phyloP scores from a whole-genome alignment of 1,284 basidiomycete species.

The Trichosporon inkin region DNA sequence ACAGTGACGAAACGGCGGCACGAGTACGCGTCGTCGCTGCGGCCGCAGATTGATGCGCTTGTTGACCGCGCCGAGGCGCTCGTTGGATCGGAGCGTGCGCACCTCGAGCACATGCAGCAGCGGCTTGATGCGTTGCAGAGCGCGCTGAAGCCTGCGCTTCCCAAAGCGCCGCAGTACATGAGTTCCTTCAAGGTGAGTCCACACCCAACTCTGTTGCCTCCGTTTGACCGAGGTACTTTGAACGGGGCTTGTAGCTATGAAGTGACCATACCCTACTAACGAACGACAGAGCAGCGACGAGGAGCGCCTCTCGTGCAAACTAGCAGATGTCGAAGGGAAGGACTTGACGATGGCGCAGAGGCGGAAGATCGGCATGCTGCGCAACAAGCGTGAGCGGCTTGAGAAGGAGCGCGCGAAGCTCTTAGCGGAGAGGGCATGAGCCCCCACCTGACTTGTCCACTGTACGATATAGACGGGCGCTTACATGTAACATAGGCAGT shows the following conservation, averaged over 20 bases:
- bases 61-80: slow-evolving; percentile 36
- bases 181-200: background rate
- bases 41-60: slow-evolving; percentile 45
- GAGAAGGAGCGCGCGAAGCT: slow-evolving; percentile 42
- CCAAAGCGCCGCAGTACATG: background rate
- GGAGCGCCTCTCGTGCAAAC: slow-evolving; percentile 14
- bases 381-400: slow-evolving; percentile 40
- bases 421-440: background rate
- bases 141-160: background rate
- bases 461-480: background rate
- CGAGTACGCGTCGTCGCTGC: slow-evolving; percentile 37
- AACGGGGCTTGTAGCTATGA: too few relatives aligned
- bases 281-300: background rate
- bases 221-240: too few relatives aligned
- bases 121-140: background rate
- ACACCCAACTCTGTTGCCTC: too few relatives aligned
- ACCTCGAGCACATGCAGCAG: background rate
- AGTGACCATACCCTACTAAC: too few relatives aligned
- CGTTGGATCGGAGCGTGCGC: slow-evolving; percentile 11
- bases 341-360: slow-evolving; percentile 38
- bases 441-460: background rate
- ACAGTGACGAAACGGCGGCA: slow-evolving; percentile 38
- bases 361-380: slow-evolving; percentile 40
- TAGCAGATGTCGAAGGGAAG: slow-evolving; percentile 36
- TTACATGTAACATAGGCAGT: too few relatives aligned